These are phyloP conservation scores for Heliamphora pulchella DNA, from an alignment of 179 eudicot species.

Conservation along the genomic window DNA sequence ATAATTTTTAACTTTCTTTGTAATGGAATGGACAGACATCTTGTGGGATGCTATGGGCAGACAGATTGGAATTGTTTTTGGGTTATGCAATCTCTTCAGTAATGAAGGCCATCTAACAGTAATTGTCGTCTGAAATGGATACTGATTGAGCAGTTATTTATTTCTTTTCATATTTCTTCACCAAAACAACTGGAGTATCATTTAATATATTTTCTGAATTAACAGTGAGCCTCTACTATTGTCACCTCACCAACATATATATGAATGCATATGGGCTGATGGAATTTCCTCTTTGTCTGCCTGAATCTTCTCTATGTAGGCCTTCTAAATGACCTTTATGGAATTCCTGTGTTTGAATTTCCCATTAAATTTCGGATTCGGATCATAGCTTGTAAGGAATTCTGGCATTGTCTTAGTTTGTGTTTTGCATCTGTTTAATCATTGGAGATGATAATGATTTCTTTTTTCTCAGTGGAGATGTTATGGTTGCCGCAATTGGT, in stretches of 20 bases:
- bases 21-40: not conserved
- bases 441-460: not conserved
- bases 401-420: not conserved
- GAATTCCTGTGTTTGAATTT: no score
- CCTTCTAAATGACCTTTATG: no score
- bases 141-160: not conserved
- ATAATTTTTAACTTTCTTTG: not conserved
- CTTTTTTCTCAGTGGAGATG: not conserved
- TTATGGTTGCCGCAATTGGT: not conserved
- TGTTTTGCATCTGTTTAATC: not conserved
- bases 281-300: no score
- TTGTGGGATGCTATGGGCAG: not conserved
- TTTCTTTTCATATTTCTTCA: not conserved
- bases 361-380: not conserved
- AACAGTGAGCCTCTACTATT: no score
- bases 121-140: not conserved
- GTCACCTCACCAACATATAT: no score
- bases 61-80: not conserved
- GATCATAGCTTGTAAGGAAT: not conserved
- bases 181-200: no score
- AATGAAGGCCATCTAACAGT: not conserved
- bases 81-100: not conserved
- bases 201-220: no score
- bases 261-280: no score
- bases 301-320: no score